A percentile compares a stretch with the other conserved stretches of the same genome.
Evolutionary conservation across 768 basidiomycete species (phyloP).

Genomic region (Tricholoma bakamatsutake): DNA sequence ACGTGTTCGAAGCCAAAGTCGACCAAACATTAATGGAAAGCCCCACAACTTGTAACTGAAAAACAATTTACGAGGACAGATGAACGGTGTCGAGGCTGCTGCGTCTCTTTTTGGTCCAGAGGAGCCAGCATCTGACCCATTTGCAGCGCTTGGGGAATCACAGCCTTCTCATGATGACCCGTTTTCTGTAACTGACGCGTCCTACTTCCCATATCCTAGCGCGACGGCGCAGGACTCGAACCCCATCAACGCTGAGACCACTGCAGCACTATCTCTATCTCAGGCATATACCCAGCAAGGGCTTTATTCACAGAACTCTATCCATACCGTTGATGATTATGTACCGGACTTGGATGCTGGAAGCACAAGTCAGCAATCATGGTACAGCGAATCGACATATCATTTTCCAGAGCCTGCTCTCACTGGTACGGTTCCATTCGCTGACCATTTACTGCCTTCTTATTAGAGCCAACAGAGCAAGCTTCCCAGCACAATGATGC

Average conservation of each 20-base stretch:
- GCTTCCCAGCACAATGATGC: slow-evolving; percentile 3
- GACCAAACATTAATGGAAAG: slow-evolving; percentile 26
- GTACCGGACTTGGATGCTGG: slow-evolving; percentile 5
- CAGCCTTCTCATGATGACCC: slow-evolving; percentile 22
- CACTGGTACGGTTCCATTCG: neutral
- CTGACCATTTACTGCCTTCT: neutral
- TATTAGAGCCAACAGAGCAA: slow-evolving; percentile 5
- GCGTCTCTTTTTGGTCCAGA: slow-evolving; percentile 74
- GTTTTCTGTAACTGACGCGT: slow-evolving; percentile 7
- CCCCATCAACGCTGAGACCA: neutral
- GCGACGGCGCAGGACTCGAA: neutral
- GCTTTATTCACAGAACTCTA: slow-evolving; percentile 1
- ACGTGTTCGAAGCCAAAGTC: slow-evolving; percentile 33
- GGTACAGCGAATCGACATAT: slow-evolving; percentile 20
- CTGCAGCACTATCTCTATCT: slow-evolving; percentile 8
- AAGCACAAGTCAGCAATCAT: slow-evolving; percentile 20
- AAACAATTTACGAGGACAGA: slow-evolving; percentile 18
- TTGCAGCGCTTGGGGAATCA: slow-evolving; percentile 48
- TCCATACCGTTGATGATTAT: slow-evolving; percentile 6
- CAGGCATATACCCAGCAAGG: slow-evolving; percentile 18
- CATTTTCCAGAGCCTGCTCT: neutral
- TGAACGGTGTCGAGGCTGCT: slow-evolving; percentile 71
- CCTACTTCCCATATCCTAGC: slow-evolving; percentile 7
- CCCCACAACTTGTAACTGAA: slow-evolving; percentile 5
- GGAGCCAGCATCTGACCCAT: slow-evolving; percentile 57